Evolutionary conservation across 441 rosid genomes (phyloP).

Genomic region (Lepidium campestre): DNA sequence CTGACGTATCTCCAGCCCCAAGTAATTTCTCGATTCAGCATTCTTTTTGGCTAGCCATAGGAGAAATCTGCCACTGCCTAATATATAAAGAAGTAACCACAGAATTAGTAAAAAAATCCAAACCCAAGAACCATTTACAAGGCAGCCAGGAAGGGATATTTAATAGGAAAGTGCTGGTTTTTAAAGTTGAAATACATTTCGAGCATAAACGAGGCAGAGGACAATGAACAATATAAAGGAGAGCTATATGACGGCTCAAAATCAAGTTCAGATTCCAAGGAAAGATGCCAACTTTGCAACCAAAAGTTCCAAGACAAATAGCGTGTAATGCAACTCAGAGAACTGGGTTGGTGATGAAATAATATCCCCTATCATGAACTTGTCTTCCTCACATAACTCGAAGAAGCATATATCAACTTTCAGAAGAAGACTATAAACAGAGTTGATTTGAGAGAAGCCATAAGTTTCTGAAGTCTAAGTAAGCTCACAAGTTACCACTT

Average conservation of each 20-base stretch:
- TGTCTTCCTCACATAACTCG: not conserved
- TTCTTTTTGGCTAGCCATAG: conserved; percentile 75
- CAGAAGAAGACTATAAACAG: not conserved
- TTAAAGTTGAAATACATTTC: not conserved
- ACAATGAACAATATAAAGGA: not conserved
- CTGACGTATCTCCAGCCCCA: conserved; percentile 84
- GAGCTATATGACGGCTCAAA: not conserved
- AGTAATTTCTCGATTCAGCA: conserved; percentile 49
- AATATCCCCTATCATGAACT: not conserved
- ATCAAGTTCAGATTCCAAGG: not conserved
- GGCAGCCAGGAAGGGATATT: not conserved
- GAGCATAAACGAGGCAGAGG: not conserved
- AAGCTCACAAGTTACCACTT: conserved; percentile 57
- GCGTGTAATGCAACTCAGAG: not conserved
- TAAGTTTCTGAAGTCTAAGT: conserved; percentile 1
- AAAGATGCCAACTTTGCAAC: not conserved
- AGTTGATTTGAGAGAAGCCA: not conserved
- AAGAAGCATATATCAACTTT: not conserved
- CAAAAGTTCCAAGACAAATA: conserved; percentile 1
- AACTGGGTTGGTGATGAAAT: not conserved
- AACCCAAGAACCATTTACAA: not conserved
- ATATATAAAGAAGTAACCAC: not conserved
- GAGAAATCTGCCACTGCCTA: conserved; percentile 95
- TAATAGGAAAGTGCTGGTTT: not conserved
- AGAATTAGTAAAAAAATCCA: not conserved